These are phyloP conservation scores for Chaetothyriales sp. DNA, from an alignment of 2,329 filamentous ascomycete species.

Conservation along the genomic window DNA sequence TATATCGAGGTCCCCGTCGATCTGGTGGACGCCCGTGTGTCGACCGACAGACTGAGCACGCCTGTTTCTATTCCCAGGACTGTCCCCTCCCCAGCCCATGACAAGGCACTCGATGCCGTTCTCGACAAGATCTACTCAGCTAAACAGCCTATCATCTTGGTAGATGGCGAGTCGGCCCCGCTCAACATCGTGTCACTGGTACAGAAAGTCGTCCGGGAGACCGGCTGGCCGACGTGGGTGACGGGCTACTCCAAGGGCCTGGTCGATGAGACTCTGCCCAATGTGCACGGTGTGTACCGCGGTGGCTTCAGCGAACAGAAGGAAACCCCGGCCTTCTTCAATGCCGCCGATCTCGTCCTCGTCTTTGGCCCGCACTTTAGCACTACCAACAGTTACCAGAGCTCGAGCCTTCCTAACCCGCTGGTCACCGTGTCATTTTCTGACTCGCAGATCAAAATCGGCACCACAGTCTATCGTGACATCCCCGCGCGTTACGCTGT, in stretches of 20 bases:
- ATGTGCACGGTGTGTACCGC: slow-evolving; percentile 35
- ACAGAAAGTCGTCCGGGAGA: slow-evolving; percentile 27
- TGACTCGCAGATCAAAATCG: slow-evolving; percentile 21
- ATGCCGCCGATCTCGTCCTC: slow-evolving; percentile 30
- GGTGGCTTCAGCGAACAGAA: slow-evolving; percentile 29
- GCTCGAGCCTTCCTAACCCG: slow-evolving; percentile 24
- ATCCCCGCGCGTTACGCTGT: slow-evolving; percentile 4
- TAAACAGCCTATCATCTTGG: slow-evolving; percentile 34
- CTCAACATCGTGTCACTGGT: slow-evolving; percentile 27
- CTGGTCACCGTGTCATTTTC: slow-evolving; percentile 23
- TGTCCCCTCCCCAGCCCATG: neutral
- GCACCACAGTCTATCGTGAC: slow-evolving; percentile 21
- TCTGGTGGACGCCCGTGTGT: slow-evolving; percentile 25
- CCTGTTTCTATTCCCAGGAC: slow-evolving; percentile 50
- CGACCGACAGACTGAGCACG: slow-evolving; percentile 41
- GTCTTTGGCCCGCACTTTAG: slow-evolving; percentile 34
- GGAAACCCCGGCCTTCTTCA: slow-evolving; percentile 24
- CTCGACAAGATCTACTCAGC: slow-evolving; percentile 30
- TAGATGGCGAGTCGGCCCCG: slow-evolving; percentile 34
- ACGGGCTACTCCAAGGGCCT: slow-evolving; percentile 35
- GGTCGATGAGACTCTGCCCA: slow-evolving; percentile 31
- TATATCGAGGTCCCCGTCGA: slow-evolving; percentile 42
- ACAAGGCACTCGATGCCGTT: slow-evolving; percentile 43
- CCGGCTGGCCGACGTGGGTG: slow-evolving; percentile 33
- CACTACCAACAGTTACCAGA: slow-evolving; percentile 30